Evolutionary conservation across 2,329 filamentous ascomycete genomes (phyloP), one percentile per base, ranked within the genome.

Genomic region (Thermothelomyces thermophilus): DNA sequence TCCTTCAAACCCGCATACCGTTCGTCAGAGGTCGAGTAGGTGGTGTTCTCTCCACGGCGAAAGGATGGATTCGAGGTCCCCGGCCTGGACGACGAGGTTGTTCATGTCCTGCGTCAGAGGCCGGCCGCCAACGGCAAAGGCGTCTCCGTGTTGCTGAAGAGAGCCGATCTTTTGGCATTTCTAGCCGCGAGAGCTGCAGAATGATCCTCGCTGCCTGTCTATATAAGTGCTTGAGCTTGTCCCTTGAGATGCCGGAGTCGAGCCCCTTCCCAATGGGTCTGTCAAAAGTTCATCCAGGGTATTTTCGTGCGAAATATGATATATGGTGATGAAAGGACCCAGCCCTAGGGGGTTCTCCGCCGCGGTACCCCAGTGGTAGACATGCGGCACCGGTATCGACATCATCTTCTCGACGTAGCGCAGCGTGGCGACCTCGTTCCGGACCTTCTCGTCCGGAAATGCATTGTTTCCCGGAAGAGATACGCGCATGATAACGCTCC

Each of bases 21-120:
- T 6, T 68, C 64, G 26, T 67, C 64, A 1, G 56, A 51, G 41
- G 51, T 51, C 2, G 40, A 33, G 14, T 60, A 65, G 0, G 58
- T 64, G 5, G 50, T 56, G 20, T 22, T 26, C 39, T 60, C n/a
- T n/a, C n/a, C n/a, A 31, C 2, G 56, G 14, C 0, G 62, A 61
- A 2, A 65, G 45, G 2, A 63, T 40, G 0, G 30, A 33, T 2
- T 9, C 24, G 1, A 61, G 61, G 17, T 51, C 24, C 2, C 52
- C 52, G 16, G 56, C 50, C 1, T 62, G 44, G 3, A 51, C 56
- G 30, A 67, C 35, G 50, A 70, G 60, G 16, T 70, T 63, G 45
- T 65, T 73, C 68, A 75, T 72, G 47, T 70, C 70, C 2, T 64
- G 60, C 2, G 67, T 69, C 3, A 74, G 48, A 2, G 70, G 70